Evolutionary conservation across 345 rosid genomes (phyloP).

Genomic region (Sonneratia caseolaris): DNA sequence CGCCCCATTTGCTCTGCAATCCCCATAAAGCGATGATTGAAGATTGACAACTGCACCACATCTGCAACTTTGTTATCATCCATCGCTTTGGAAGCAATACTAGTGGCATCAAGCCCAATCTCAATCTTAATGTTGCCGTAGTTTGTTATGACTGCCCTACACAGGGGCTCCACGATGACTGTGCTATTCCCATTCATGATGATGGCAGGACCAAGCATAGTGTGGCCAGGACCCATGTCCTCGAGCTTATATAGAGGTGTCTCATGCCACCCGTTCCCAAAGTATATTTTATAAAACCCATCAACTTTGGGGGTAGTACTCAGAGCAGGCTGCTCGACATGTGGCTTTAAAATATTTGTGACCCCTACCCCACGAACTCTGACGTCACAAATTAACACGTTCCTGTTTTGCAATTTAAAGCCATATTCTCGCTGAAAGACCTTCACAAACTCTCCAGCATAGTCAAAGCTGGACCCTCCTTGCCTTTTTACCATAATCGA

Average conservation of each 20-base stretch:
- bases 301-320: constrained; percentile 41
- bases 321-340: constrained; percentile 32
- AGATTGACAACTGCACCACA: constrained; percentile 93
- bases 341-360: constrained; percentile 79
- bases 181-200: constrained; percentile 99
- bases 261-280: constrained; percentile 61
- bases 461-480: constrained; percentile 42
- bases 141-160: constrained; percentile 69
- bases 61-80: constrained; percentile 63
- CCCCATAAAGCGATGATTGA: constrained; percentile 96
- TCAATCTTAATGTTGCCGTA: constrained; percentile 85
- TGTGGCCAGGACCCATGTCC: constrained; percentile 61
- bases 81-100: constrained; percentile 25
- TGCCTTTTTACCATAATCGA: constrained; percentile 81
- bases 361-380: constrained; percentile 90
- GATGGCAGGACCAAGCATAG: constrained; percentile 65
- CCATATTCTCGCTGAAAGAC: constrained; percentile 90
- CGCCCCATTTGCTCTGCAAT: constrained; percentile 99
- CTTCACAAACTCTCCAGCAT: constrained; percentile 64
- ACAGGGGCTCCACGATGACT: constrained; percentile 80
- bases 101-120: constrained; percentile 27
- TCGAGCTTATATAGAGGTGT: constrained; percentile 77
- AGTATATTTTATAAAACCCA: constrained; percentile 57
- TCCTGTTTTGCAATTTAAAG: constrained; percentile 73
- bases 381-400: constrained; percentile 70